Conservation (phyloP, 495 filamentous ascomycete species). For the Aspergillus kassunensis region DNA sequence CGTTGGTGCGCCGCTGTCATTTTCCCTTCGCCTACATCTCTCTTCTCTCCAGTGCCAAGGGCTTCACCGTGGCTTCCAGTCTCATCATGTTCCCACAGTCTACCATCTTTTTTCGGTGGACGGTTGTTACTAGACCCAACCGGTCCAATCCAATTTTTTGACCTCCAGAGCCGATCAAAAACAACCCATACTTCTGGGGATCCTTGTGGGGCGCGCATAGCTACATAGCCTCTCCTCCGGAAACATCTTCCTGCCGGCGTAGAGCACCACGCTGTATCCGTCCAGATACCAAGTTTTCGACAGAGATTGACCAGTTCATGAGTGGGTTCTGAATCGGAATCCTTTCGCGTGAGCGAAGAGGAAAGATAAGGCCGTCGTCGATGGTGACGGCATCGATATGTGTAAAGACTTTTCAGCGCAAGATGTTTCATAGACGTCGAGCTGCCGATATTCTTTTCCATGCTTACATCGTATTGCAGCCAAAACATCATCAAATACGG, state of each 20-base stretch:
- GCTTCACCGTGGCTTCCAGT: constrained; percentile 53
- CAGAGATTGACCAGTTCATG: constrained; percentile 61
- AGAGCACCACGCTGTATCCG: constrained; percentile 61
- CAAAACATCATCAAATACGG: constrained; percentile 52
- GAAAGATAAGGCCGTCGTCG: constrained; percentile 56
- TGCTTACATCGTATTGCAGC: constrained; percentile 42
- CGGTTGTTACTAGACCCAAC: constrained; percentile 17
- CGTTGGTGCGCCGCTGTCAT: constrained; percentile 51
- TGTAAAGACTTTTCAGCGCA: constrained; percentile 57
- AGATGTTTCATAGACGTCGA: constrained; percentile 36
- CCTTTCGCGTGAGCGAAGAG: constrained; percentile 49
- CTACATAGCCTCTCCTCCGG: constrained; percentile 54
- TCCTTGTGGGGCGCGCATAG: constrained; percentile 48
- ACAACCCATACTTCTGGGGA: constrained; percentile 60
- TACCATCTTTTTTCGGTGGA: constrained; percentile 37
- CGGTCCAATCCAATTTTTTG: constrained; percentile 55
- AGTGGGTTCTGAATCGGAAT: constrained; percentile 59
- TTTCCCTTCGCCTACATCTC: constrained; percentile 50
- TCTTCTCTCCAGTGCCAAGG: constrained; percentile 43
- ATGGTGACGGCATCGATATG: constrained; percentile 59
- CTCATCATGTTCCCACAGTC: constrained; percentile 57
- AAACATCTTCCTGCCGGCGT: constrained; percentile 57
- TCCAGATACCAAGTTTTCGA: constrained; percentile 58
- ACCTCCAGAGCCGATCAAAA: constrained; percentile 59
- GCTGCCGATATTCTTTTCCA: constrained; percentile 32